A percentile compares a stretch with the other conserved stretches of the same genome.
Evolutionary conservation across 2,329 filamentous ascomycete genomes (phyloP).

Genomic region (Diplodia scrobiculata): DNA sequence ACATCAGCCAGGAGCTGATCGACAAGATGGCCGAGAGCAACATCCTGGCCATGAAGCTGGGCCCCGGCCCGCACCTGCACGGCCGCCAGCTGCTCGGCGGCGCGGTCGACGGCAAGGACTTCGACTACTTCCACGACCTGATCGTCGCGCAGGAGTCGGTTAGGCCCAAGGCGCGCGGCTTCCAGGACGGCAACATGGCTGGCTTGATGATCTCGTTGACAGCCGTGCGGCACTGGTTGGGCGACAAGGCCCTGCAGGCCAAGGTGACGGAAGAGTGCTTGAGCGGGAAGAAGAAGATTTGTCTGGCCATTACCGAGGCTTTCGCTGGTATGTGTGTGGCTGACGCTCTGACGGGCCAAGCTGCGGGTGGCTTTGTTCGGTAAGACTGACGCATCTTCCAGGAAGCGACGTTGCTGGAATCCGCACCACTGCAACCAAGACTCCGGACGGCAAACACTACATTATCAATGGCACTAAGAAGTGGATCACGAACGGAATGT

Average conservation of each 20-base stretch:
- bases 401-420: constrained; percentile 80
- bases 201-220: constrained; percentile 83
- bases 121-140: constrained; percentile 85
- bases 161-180: constrained; percentile 72
- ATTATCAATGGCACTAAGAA: constrained; percentile 75
- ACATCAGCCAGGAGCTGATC: constrained; percentile 70
- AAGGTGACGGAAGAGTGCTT: constrained; percentile 72
- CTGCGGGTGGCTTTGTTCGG: neutral
- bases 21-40: constrained; percentile 74
- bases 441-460: constrained; percentile 54
- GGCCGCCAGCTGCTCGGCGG: constrained; percentile 69
- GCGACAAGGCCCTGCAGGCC: constrained; percentile 66
- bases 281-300: constrained; percentile 82
- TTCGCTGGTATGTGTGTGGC: constrained; percentile 58
- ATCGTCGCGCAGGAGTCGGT: constrained; percentile 73
- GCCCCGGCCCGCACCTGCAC: constrained; percentile 79
- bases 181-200: constrained; percentile 73
- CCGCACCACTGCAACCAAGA: constrained; percentile 66
- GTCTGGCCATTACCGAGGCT: constrained; percentile 82
- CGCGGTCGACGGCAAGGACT: constrained; percentile 69
- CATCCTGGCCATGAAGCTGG: constrained; percentile 78
- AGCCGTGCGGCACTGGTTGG: constrained; percentile 76
- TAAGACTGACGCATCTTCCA: constrained; percentile 14
- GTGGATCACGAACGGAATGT: constrained; percentile 83
- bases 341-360: neutral